Percentiles rank a stretch among this genome's conserved stretches.
Evolutionary conservation across 768 basidiomycete genomes (phyloP).

Genomic region (Phaffia tasmanica): DNA sequence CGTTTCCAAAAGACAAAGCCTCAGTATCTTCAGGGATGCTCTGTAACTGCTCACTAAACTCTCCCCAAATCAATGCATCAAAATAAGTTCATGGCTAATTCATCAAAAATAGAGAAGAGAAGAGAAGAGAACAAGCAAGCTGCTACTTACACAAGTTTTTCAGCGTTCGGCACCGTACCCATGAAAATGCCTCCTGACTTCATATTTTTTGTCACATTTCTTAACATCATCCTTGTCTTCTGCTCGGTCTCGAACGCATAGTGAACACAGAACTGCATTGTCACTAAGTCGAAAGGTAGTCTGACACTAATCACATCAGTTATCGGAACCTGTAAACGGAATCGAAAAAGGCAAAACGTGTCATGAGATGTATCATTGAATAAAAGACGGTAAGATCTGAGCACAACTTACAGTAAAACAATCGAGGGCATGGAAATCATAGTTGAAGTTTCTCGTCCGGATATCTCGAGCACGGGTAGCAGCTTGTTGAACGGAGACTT

Average conservation of each 20-base stretch:
- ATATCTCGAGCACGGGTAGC: slow-evolving; percentile 44
- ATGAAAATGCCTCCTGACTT: slow-evolving; percentile 80
- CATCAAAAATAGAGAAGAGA: not conserved
- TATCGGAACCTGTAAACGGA: slow-evolving; percentile 46
- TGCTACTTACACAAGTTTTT: slow-evolving; percentile 62
- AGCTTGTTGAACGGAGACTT: slow-evolving; percentile 81
- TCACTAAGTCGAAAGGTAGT: slow-evolving; percentile 78
- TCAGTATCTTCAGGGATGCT: slow-evolving; percentile 53
- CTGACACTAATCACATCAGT: slow-evolving; percentile 55
- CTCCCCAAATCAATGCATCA: not conserved
- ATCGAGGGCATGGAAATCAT: slow-evolving; percentile 73
- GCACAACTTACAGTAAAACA: slow-evolving; percentile 54
- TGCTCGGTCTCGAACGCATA: slow-evolving; percentile 89
- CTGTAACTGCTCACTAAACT: slow-evolving; percentile 57
- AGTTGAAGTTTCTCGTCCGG: slow-evolving; percentile 49
- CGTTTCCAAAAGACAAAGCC: slow-evolving; percentile 77
- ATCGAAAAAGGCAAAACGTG: not conserved
- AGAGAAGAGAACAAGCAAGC: not conserved
- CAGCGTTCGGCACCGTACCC: slow-evolving; percentile 90
- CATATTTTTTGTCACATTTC: slow-evolving; percentile 72
- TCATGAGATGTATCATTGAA: not conserved
- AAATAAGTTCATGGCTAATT: not conserved
- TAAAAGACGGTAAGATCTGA: not conserved
- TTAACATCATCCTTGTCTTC: slow-evolving; percentile 83
- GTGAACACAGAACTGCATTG: slow-evolving; percentile 99